Evolutionary conservation across 2,329 filamentous ascomycete genomes (phyloP).

Genomic region (Aureobasidium musti): DNA sequence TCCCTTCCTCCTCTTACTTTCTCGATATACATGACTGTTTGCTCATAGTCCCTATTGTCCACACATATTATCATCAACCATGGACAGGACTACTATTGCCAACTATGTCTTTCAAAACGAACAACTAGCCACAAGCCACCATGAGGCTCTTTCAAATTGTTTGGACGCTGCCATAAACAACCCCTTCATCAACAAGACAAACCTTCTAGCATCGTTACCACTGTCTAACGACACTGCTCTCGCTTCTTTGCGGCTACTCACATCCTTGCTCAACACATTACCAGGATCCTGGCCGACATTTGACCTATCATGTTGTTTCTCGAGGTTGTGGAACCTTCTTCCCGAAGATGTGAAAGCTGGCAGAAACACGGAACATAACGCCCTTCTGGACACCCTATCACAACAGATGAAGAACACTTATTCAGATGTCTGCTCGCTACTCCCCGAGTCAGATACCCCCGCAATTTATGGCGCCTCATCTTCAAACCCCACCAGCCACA

Average conservation of each 20-base stretch:
- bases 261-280: slow-evolving; percentile 34
- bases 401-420: slow-evolving; percentile 39
- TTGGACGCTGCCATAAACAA: slow-evolving; percentile 5
- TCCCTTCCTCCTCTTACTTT: not conserved
- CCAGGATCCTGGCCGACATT: slow-evolving; percentile 39
- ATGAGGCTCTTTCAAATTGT: slow-evolving; percentile 10
- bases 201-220: slow-evolving; percentile 26
- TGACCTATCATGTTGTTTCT: slow-evolving; percentile 41
- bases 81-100: slow-evolving; percentile 20
- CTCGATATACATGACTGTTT: not conserved
- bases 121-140: not conserved
- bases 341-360: slow-evolving; percentile 44
- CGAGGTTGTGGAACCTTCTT: slow-evolving; percentile 43
- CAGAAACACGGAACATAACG: slow-evolving; percentile 29
- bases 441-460: slow-evolving; percentile 33
- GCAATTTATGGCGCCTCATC: slow-evolving; percentile 40
- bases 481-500: slow-evolving; percentile 36
- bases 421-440: slow-evolving; percentile 37
- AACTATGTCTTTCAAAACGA: slow-evolving; percentile 10
- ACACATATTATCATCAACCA: not conserved
- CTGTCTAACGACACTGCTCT: slow-evolving; percentile 33
- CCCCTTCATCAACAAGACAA: slow-evolving; percentile 4
- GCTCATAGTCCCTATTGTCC: not conserved
- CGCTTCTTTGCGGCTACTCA: slow-evolving; percentile 36
- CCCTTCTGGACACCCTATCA: slow-evolving; percentile 33